Base-by-base conservation (phyloP, 2,329 filamentous ascomycete genomes). In the Trichoderma atrobrunneum region DNA sequence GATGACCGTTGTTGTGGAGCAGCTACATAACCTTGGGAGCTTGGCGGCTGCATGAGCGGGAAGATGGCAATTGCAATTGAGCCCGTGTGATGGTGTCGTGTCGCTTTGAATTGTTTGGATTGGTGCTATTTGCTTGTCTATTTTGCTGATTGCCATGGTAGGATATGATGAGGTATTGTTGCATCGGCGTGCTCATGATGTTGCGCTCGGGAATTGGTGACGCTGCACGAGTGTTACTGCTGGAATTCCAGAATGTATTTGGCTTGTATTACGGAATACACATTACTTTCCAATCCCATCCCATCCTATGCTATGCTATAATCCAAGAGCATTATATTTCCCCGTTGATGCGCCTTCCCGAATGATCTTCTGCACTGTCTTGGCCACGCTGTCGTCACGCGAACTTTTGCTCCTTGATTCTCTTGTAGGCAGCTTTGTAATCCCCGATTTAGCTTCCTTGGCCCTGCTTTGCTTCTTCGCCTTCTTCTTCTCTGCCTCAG, bases 241-340 rank as follows among this genome's bases (percentile, higher is more conserved):
- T 21, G 16, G 36, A 43, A 30, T 63, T 21, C 24, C 7, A 48
- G 36, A 48, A 39, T 43, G 3, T 18, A 32, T 21, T 32, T 24
- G 48, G 21, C 7, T 54, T 54, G 48, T 54, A 39, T 30, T n/a
- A 28, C 24, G 16, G 28, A 28, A 11, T 30, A 43, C n/a, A 18
- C 61, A 21, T 64, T 8, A 0, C 7, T 26, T 10, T n/a, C 18
- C 39, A 43, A 43, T 18, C 7, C 4, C 4, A 26, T 43, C 34
- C 36, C 6, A 68, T 32, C 18, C 2, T 24, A 43, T 24, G 26
- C 54, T 43, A 16, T 59, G 14, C 80, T 75, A 82, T 57, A 82
- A 71, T 4, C 81, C 81, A 70, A 82, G 72, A 32, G 81, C 80
- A 73, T 76, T 76, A 63, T 81, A 82, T 63, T 79, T 79, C 51